Conservation (phyloP, 331 rosid genomes). For the Dryas integrifolia region DNA sequence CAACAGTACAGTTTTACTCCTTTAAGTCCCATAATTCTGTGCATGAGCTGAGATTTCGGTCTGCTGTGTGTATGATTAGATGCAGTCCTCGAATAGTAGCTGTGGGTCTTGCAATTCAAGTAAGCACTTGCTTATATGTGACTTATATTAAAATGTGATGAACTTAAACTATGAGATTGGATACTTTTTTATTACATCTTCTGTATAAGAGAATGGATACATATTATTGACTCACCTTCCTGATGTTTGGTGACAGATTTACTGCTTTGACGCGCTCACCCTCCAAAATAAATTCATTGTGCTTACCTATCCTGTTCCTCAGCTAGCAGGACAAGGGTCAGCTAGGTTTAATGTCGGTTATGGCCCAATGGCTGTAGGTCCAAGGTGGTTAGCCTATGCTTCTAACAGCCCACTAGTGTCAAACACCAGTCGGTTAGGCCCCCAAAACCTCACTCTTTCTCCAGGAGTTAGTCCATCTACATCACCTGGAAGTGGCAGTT, state of each 20-base stretch:
- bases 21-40: slow-evolving; percentile 70
- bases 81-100: slow-evolving; percentile 83
- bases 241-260: slow-evolving; percentile 58
- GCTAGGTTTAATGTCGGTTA: slow-evolving; percentile 73
- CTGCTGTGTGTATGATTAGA: slow-evolving; percentile 81
- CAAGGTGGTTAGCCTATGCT: slow-evolving; percentile 95
- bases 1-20: slow-evolving; percentile 87
- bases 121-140: slow-evolving; percentile 36
- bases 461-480: slow-evolving; percentile 72
- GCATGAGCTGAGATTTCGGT: slow-evolving; percentile 79
- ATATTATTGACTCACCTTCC: slow-evolving; percentile 10
- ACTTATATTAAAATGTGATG: background rate
- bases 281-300: slow-evolving; percentile 78
- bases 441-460: slow-evolving; percentile 63
- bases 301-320: slow-evolving; percentile 83
- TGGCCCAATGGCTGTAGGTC: slow-evolving; percentile 95
- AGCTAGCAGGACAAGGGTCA: slow-evolving; percentile 66
- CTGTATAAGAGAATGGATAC: background rate
- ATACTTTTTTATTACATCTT: background rate
- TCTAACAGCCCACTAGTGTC: slow-evolving; percentile 61
- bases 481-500: slow-evolving; percentile 63
- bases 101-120: slow-evolving; percentile 86
- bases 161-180: background rate
- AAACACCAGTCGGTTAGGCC: slow-evolving; percentile 66
- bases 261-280: slow-evolving; percentile 81